These are phyloP conservation scores for Cubamyces lactineus DNA, from an alignment of 768 basidiomycete genomes.

Conservation along the genomic window DNA sequence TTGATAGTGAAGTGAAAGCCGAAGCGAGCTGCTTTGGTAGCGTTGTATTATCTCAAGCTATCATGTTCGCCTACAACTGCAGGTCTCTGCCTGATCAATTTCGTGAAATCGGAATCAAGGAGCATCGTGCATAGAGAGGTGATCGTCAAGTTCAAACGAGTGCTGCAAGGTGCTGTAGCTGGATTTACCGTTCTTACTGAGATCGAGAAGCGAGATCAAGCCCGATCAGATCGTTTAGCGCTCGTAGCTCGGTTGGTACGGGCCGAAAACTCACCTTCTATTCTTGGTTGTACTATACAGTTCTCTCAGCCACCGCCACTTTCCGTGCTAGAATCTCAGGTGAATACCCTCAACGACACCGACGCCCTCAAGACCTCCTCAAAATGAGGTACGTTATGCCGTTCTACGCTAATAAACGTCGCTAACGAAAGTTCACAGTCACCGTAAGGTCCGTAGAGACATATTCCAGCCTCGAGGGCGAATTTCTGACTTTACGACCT, in stretches of 20 bases:
- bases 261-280: not conserved
- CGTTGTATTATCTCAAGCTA: too few species aligned
- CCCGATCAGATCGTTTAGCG: constrained; percentile 6
- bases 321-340: constrained; percentile 6
- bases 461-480: not conserved
- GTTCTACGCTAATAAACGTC: not conserved
- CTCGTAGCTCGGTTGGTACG: not conserved
- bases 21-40: too few species aligned
- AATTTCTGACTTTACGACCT: constrained; percentile 26
- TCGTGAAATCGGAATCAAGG: too few species aligned
- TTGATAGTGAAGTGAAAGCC: too few species aligned
- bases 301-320: constrained; percentile 34
- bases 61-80: too few species aligned
- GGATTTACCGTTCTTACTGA: constrained; percentile 8
- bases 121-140: too few species aligned
- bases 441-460: constrained; percentile 73
- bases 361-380: constrained; percentile 35
- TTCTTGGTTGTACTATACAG: constrained; percentile 30
- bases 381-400: constrained; percentile 43
- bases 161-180: too few species aligned
- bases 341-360: constrained; percentile 24
- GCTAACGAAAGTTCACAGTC: constrained; percentile 51
- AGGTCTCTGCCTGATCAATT: too few species aligned
- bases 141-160: too few species aligned
- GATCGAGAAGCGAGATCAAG: not conserved